Conservation (phyloP, 192 early-diverging fungal genomes). For the Chytriomyces sp. region DNA sequence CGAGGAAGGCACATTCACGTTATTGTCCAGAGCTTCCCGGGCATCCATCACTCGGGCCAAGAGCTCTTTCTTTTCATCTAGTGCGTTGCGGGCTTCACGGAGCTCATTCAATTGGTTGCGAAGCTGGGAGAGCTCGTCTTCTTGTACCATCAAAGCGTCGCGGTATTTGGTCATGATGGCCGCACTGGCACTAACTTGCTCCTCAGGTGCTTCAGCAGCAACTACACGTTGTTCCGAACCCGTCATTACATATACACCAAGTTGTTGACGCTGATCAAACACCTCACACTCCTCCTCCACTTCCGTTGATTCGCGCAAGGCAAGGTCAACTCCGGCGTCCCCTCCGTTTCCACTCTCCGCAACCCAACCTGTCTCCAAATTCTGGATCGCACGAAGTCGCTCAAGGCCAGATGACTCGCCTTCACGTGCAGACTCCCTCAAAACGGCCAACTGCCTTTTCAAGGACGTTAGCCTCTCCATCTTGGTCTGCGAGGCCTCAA, state of each 20-base stretch:
- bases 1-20: not conserved
- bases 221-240: too few relatives aligned
- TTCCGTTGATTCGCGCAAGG: not conserved
- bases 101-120: constrained; percentile 2
- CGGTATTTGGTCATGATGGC: not conserved
- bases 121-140: not conserved
- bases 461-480: not conserved
- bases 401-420: not conserved
- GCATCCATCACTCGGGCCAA: constrained; percentile 1
- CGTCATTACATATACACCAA: too few relatives aligned
- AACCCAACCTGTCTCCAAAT: too few relatives aligned
- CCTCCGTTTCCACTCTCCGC: too few relatives aligned
- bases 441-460: not conserved
- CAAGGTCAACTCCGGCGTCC: not conserved
- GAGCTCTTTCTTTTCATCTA: constrained; percentile 13
- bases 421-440: not conserved
- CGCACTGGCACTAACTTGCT: not conserved
- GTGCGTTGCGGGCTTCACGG: not conserved
- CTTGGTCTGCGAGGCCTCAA: not conserved
- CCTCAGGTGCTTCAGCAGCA: not conserved
- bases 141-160: constrained; percentile 2
- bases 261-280: not conserved
- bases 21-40: not conserved
- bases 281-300: not conserved
- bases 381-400: not conserved